Evolutionary conservation across 2,329 filamentous ascomycete species (phyloP).

Genomic region (Paramyrothecium sp.): DNA sequence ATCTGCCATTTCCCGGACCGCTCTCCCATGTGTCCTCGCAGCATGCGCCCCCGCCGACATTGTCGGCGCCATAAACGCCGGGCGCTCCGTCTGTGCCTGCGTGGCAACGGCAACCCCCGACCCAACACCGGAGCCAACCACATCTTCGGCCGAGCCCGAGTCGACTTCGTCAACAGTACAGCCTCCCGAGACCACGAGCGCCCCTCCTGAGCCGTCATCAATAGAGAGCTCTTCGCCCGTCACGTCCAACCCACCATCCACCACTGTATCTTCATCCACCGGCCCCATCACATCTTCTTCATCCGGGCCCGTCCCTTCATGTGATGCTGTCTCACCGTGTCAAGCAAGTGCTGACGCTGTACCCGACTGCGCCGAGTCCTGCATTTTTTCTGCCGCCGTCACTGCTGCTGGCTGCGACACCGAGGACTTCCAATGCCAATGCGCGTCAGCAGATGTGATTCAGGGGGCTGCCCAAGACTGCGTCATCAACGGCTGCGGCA

Average conservation of each 20-base stretch:
- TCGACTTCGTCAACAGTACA: background rate
- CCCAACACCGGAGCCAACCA: constrained; percentile 3
- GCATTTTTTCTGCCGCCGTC: constrained; percentile 22
- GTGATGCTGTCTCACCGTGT: constrained; percentile 18
- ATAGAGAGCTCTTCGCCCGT: background rate
- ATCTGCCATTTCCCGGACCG: constrained; percentile 12
- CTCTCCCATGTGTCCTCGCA: constrained; percentile 15
- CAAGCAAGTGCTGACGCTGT: constrained; percentile 21
- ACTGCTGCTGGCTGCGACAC: constrained; percentile 16
- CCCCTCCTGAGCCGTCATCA: background rate
- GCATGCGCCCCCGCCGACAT: constrained; percentile 11
- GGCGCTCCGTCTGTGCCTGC: constrained; percentile 16
- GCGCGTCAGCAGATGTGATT: constrained; percentile 16
- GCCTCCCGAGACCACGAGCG: background rate
- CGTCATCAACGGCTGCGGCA: constrained; percentile 18
- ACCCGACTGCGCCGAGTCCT: constrained; percentile 17
- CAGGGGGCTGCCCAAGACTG: constrained; percentile 17
- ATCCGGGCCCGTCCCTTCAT: constrained; percentile 6
- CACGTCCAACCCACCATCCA: background rate
- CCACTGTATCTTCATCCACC: constrained; percentile 2
- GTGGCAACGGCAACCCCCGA: constrained; percentile 13
- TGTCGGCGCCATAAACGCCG: constrained; percentile 14
- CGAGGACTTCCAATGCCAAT: constrained; percentile 22
- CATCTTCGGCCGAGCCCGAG: background rate
- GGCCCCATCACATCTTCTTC: constrained; percentile 6